A percentile compares a stretch with the other conserved stretches of the same genome.
These are phyloP conservation scores for Colletotrichum cordylinicola DNA, from an alignment of 2,329 filamentous ascomycete genomes.

Conservation along the genomic window DNA sequence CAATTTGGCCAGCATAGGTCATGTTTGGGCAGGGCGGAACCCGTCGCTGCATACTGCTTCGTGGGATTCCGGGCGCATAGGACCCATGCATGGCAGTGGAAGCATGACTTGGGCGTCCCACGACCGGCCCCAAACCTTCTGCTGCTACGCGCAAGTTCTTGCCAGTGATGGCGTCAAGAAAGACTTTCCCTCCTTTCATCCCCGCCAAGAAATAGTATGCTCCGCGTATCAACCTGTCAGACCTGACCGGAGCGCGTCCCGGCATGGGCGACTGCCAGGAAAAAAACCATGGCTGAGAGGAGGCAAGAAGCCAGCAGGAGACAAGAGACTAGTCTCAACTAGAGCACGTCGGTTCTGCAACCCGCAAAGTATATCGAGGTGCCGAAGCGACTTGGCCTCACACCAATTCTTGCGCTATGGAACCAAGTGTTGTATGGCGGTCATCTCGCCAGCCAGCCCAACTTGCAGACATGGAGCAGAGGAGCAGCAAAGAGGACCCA, in stretches of 20 bases:
- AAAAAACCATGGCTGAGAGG: background rate
- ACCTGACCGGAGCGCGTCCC: background rate
- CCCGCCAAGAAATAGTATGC: background rate
- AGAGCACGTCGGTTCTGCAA: background rate
- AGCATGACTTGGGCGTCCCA: background rate
- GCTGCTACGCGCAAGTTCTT: background rate
- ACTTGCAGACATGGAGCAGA: background rate
- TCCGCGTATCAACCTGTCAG: background rate
- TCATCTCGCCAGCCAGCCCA: background rate
- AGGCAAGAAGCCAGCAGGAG: background rate
- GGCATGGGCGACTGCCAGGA: background rate
- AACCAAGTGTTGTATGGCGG: background rate
- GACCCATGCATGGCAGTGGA: background rate
- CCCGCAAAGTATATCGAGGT: background rate
- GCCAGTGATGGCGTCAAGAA: background rate
- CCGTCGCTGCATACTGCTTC: background rate
- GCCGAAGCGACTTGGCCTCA: background rate
- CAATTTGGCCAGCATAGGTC: background rate
- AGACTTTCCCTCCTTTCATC: background rate
- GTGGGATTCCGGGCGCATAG: slow-evolving; percentile 3
- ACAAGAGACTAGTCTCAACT: background rate
- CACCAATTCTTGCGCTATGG: background rate
- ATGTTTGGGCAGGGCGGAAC: background rate
- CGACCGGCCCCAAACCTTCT: background rate
- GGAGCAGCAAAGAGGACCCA: background rate